These are phyloP conservation scores for Cutaneotrichosporon spelunceum DNA, from an alignment of 1,284 basidiomycete species.

Conservation along the genomic window DNA sequence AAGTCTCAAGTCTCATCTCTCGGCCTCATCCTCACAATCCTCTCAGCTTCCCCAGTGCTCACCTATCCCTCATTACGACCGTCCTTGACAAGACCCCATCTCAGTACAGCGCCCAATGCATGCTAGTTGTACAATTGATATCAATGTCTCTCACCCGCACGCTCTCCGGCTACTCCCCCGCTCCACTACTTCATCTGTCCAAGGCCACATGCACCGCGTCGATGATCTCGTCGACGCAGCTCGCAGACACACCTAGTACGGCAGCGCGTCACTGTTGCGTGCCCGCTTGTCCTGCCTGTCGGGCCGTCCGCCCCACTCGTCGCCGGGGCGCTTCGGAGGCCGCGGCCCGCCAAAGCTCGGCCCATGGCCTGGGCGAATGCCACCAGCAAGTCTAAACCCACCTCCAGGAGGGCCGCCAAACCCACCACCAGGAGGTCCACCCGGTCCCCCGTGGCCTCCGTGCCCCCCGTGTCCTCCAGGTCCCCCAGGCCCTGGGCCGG, in stretches of 20 bases:
- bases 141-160: too few species aligned
- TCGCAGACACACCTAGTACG: neutral
- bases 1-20: too few species aligned
- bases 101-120: too few species aligned
- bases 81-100: too few species aligned
- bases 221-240: too few species aligned
- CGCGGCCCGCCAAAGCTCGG: neutral
- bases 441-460: neutral
- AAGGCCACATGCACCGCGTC: too few species aligned
- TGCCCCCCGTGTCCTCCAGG: neutral
- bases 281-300: constrained; percentile 13
- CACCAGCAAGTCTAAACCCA: constrained; percentile 1
- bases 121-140: too few species aligned
- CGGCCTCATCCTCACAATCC: too few species aligned
- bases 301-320: constrained; percentile 12
- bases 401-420: neutral
- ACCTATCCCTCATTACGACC: too few species aligned
- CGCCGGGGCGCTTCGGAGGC: constrained; percentile 6
- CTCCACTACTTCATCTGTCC: too few species aligned
- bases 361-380: neutral
- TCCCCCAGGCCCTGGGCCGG: neutral
- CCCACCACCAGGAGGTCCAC: neutral
- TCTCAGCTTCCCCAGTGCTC: too few species aligned
- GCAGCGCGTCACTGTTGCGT: constrained; percentile 10
- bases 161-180: too few species aligned